These are phyloP conservation scores for Amesomyces nigricolor DNA, from an alignment of 2,329 filamentous ascomycete genomes.

Conservation along the genomic window DNA sequence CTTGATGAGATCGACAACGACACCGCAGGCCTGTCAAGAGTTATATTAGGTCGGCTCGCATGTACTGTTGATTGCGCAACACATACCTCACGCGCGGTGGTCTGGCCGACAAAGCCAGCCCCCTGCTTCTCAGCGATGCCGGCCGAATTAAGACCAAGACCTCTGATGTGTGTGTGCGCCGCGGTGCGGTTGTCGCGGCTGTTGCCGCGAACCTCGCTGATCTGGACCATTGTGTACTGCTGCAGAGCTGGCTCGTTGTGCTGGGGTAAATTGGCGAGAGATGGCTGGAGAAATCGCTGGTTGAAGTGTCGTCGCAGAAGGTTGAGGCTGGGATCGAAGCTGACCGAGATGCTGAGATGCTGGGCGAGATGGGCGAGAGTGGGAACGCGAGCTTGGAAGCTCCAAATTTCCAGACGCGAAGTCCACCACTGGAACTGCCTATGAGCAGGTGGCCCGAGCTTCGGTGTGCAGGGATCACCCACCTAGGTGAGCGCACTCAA, in stretches of 20 bases:
- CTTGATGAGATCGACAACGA: slow-evolving; percentile 92
- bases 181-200: slow-evolving; percentile 93
- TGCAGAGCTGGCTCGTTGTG: slow-evolving; percentile 12
- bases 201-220: slow-evolving; percentile 92
- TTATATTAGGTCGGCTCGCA: neutral
- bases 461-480: neutral
- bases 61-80: neutral
- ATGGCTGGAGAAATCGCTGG: neutral
- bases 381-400: slow-evolving; percentile 17
- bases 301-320: neutral
- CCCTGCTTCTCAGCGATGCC: slow-evolving; percentile 75
- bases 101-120: slow-evolving; percentile 85
- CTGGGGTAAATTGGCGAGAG: neutral
- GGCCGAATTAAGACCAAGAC: slow-evolving; percentile 79
- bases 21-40: slow-evolving; percentile 68
- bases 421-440: neutral
- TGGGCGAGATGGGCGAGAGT: neutral
- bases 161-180: slow-evolving; percentile 96
- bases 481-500: slow-evolving; percentile 7
- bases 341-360: slow-evolving; percentile 1
- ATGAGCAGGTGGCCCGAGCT: slow-evolving; percentile 16
- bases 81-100: slow-evolving; percentile 76
- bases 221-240: slow-evolving; percentile 64
- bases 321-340: neutral
- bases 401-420: slow-evolving; percentile 27